These are phyloP conservation scores for Rhizopogon roseolus DNA, from an alignment of 768 basidiomycete genomes.

Conservation along the genomic window DNA sequence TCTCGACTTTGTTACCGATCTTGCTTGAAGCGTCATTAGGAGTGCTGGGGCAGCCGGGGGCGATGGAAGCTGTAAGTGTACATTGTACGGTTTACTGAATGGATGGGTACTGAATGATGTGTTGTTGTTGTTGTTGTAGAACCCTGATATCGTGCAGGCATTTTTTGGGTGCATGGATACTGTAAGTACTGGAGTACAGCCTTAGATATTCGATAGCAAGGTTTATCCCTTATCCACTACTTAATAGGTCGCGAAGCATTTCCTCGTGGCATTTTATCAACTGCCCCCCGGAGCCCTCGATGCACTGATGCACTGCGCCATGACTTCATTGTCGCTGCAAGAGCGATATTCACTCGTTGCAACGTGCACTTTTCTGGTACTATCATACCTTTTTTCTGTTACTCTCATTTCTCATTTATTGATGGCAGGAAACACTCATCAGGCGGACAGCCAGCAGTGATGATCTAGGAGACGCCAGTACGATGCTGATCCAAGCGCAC, in stretches of 20 bases:
- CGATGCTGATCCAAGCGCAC: conserved; percentile 44
- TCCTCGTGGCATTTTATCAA: conserved; percentile 54
- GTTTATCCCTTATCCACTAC: background rate
- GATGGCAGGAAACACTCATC: too few species aligned
- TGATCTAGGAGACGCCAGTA: conserved; percentile 51
- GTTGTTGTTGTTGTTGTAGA: conserved; percentile 37
- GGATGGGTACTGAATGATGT: conserved; percentile 5
- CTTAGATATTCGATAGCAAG: background rate
- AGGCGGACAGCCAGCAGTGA: conserved; percentile 59
- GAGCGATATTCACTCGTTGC: conserved; percentile 84
- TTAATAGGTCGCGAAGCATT: conserved; percentile 37
- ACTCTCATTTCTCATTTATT: too few species aligned
- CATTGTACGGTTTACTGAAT: background rate
- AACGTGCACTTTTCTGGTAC: conserved; percentile 44
- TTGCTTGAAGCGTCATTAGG: conserved; percentile 55
- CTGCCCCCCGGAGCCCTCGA: conserved; percentile 61
- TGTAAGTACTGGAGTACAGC: conserved; percentile 33
- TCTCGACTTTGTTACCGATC: conserved; percentile 49
- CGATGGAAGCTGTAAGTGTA: conserved; percentile 63
- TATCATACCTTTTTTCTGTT: too few species aligned
- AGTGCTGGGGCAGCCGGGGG: conserved; percentile 49
- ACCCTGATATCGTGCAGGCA: conserved; percentile 87
- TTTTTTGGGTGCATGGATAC: conserved; percentile 83
- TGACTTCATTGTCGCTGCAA: conserved; percentile 63
- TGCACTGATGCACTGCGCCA: conserved; percentile 65